Percentiles rank a stretch among this genome's conserved stretches.
Conservation (phyloP, 140 eudicot species). For the Eryngium alpinum region DNA sequence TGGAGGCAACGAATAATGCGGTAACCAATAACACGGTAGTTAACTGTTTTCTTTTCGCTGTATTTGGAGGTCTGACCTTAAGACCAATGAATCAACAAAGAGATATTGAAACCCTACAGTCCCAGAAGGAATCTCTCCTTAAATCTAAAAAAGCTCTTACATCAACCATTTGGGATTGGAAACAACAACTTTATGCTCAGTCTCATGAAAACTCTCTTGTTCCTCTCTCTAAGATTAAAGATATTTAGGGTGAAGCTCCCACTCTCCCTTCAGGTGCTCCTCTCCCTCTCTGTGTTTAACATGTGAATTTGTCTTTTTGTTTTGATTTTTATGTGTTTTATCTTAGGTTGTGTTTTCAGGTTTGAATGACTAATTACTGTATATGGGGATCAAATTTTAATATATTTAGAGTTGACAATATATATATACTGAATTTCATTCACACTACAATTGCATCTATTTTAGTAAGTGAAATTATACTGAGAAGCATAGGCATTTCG, state of each 20-base stretch:
- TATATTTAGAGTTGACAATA: too few species aligned
- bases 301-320: too few species aligned
- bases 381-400: too few species aligned
- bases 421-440: too few species aligned
- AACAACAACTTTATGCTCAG: slow-evolving; percentile 64
- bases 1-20: slow-evolving; percentile 33
- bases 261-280: slow-evolving; percentile 26
- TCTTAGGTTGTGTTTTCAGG: too few species aligned
- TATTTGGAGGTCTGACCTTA: slow-evolving; percentile 41
- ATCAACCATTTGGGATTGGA: slow-evolving; percentile 78
- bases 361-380: too few species aligned
- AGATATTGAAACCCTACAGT: slow-evolving; percentile 50
- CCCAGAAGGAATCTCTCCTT: slow-evolving; percentile 46
- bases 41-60: slow-evolving; percentile 36
- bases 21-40: slow-evolving; percentile 47
- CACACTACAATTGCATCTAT: too few species aligned
- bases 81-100: slow-evolving; percentile 57
- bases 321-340: too few species aligned
- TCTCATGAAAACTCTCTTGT: slow-evolving; percentile 37
- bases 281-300: neutral
- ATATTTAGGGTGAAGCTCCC: slow-evolving; percentile 64
- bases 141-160: slow-evolving; percentile 50
- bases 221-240: slow-evolving; percentile 61
- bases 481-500: slow-evolving; percentile 56
- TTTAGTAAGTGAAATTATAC: slow-evolving; percentile 12